Evolutionary conservation across 1,284 basidiomycete genomes (phyloP).

Genomic region (Marasmius oreades): DNA sequence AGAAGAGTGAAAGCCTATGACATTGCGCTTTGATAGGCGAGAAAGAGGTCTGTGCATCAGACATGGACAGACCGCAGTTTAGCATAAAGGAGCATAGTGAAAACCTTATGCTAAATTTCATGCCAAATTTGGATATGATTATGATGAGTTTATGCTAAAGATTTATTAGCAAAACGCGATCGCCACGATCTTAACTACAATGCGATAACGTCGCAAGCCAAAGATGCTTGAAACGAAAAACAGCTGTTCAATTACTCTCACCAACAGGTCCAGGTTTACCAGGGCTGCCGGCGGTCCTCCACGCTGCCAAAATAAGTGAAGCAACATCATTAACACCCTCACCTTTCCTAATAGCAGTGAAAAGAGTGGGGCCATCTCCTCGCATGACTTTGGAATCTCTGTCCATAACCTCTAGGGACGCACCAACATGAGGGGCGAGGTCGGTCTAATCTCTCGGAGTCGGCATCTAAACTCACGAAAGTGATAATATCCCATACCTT

Average conservation of each 20-base stretch:
- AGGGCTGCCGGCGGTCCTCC: slow-evolving; percentile 75
- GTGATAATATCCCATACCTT: slow-evolving; percentile 52
- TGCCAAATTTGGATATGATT: too few relatives aligned
- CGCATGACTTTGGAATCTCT: slow-evolving; percentile 92
- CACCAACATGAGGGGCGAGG: slow-evolving; percentile 89
- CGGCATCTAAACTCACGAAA: neutral
- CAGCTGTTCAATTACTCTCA: slow-evolving; percentile 12
- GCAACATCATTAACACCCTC: slow-evolving; percentile 84
- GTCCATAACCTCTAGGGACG: slow-evolving; percentile 93
- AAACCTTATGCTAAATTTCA: neutral
- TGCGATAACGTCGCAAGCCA: too few relatives aligned
- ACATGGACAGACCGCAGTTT: too few relatives aligned
- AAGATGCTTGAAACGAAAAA: neutral
- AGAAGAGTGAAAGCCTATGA: slow-evolving; percentile 12
- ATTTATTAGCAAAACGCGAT: too few relatives aligned
- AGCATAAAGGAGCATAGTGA: too few relatives aligned
- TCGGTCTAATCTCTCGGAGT: slow-evolving; percentile 60
- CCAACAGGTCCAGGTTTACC: slow-evolving; percentile 53
- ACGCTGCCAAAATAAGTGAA: slow-evolving; percentile 82
- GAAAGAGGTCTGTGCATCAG: neutral
- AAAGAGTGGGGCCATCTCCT: slow-evolving; percentile 91
- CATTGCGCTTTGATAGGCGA: neutral
- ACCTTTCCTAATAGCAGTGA: slow-evolving; percentile 81
- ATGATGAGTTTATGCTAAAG: too few relatives aligned
- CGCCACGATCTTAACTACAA: too few relatives aligned